Evolutionary conservation across 495 filamentous ascomycete species (phyloP).

Genomic region (Penicillium antarcticum): DNA sequence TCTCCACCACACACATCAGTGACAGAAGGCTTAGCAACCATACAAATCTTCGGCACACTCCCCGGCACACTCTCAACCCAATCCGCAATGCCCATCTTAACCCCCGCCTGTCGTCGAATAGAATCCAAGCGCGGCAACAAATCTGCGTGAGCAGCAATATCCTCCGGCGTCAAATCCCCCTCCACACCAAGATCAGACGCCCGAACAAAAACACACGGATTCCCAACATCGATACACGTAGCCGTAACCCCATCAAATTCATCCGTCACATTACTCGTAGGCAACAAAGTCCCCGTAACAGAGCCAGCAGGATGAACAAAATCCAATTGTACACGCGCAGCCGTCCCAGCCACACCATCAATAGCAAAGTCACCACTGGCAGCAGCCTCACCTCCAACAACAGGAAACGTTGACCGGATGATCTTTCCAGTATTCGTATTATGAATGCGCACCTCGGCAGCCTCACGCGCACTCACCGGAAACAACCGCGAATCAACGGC

Average conservation of each 20-base stretch:
- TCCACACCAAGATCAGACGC: conserved; percentile 49
- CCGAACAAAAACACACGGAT: conserved; percentile 63
- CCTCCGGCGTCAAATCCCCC: conserved; percentile 50
- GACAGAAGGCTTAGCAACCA: conserved; percentile 46
- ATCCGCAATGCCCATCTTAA: conserved; percentile 58
- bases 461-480: background rate
- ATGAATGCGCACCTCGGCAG: conserved; percentile 42
- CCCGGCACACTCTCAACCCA: conserved; percentile 42
- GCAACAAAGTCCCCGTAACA: conserved; percentile 62
- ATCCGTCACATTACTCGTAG: conserved; percentile 59
- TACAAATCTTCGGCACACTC: conserved; percentile 64
- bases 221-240: conserved; percentile 61
- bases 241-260: conserved; percentile 49
- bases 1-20: conserved; percentile 10
- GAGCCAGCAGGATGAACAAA: conserved; percentile 67
- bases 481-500: conserved; percentile 55
- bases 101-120: conserved; percentile 58
- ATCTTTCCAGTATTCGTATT: conserved; percentile 56
- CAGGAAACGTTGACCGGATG: conserved; percentile 44
- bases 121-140: conserved; percentile 54
- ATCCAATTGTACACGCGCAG: conserved; percentile 53
- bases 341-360: conserved; percentile 63
- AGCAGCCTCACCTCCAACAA: conserved; percentile 47
- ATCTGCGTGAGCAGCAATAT: conserved; percentile 42
- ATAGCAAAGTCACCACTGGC: conserved; percentile 57